Conservation (phyloP, 495 filamentous ascomycete species). For the Penicillium verhagenii region DNA sequence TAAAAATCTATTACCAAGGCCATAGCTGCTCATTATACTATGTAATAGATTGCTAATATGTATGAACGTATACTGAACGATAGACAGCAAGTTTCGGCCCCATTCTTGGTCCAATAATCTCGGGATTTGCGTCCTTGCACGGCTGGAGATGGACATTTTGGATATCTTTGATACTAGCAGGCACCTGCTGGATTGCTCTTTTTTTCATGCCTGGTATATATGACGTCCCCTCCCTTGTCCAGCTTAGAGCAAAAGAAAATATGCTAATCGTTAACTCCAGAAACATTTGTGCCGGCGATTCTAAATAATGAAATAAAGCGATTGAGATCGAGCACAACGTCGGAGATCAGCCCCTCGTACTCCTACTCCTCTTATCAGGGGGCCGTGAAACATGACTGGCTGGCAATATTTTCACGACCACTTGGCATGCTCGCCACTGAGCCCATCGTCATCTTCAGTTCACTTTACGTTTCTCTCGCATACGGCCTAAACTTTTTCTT, state of each 20-base stretch:
- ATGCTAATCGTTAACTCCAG: too few relatives aligned
- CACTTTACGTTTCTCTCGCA: conserved; percentile 64
- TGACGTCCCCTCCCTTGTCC: neutral
- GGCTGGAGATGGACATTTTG: conserved; percentile 69
- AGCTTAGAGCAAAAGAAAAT: too few relatives aligned
- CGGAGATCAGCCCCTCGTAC: conserved; percentile 50
- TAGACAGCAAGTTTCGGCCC: conserved; percentile 67
- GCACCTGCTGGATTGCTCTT: conserved; percentile 39
- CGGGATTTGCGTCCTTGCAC: conserved; percentile 57
- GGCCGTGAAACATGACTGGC: too few relatives aligned
- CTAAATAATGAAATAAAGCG: conserved; percentile 59
- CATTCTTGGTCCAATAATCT: conserved; percentile 66
- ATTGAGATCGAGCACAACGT: conserved; percentile 35
- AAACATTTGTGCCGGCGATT: conserved; percentile 72
- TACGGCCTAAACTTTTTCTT: conserved; percentile 75
- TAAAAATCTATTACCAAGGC: too few relatives aligned
- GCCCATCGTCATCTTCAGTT: conserved; percentile 63
- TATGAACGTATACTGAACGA: conserved; percentile 2
- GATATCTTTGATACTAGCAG: conserved; percentile 59
- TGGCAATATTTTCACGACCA: too few relatives aligned
- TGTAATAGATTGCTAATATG: too few relatives aligned
- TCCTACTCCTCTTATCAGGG: too few relatives aligned
- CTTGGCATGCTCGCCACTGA: conserved; percentile 53
- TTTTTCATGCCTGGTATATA: conserved; percentile 49
- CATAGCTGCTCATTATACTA: too few relatives aligned